Conservation (phyloP, 768 basidiomycete genomes). For the Royoungia palumana region DNA sequence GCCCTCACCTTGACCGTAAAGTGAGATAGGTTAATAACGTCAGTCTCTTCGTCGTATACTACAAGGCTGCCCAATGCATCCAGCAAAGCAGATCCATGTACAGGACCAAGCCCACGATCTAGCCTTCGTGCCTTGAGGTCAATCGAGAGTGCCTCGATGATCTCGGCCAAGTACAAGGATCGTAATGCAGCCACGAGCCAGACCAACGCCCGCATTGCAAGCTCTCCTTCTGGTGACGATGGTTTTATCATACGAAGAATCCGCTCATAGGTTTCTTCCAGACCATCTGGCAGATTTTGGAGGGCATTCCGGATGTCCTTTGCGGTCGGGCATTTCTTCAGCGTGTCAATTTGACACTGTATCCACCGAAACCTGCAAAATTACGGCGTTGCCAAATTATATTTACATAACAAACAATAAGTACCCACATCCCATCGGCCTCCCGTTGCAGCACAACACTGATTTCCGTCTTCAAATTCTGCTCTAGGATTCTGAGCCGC, state of each 20-base stretch:
- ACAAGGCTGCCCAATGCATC: not conserved
- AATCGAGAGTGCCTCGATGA: not conserved
- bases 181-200: constrained; percentile 2
- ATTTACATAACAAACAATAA: not conserved
- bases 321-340: not conserved
- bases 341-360: constrained; percentile 1
- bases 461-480: not conserved
- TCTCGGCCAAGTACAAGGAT: constrained; percentile 2
- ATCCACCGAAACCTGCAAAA: constrained; percentile 3
- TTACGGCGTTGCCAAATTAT: no score
- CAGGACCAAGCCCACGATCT: not conserved
- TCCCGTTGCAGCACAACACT: not conserved
- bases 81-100: not conserved
- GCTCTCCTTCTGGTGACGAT: not conserved
- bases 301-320: not conserved
- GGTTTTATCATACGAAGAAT: not conserved
- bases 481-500: not conserved
- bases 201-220: not conserved
- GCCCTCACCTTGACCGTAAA: not conserved
- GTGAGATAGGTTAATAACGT: not conserved
- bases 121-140: not conserved
- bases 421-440: not conserved
- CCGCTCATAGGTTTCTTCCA: constrained; percentile 2
- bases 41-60: not conserved
- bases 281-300: not conserved